A percentile compares a stretch with the other conserved stretches of the same genome.
Evolutionary conservation across 148 eudicot genomes (phyloP).

Genomic region (Camellia sinensis): DNA sequence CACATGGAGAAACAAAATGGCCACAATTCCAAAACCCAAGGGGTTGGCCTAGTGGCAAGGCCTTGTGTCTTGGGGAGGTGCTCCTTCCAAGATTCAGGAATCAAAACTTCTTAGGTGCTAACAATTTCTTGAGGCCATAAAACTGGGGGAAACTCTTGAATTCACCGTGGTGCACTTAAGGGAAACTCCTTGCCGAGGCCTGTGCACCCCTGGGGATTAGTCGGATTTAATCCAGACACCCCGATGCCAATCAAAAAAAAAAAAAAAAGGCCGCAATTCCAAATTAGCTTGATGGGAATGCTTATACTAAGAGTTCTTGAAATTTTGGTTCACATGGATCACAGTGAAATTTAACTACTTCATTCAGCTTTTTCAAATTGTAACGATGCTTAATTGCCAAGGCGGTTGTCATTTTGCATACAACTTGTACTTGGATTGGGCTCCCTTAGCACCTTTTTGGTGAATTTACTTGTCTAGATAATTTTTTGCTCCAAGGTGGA

Average conservation of each 20-base stretch:
- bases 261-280: not conserved
- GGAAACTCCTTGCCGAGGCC: no score
- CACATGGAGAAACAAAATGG: not conserved
- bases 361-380: not conserved
- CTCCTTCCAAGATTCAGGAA: no score
- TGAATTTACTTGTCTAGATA: not conserved
- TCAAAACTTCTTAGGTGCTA: no score
- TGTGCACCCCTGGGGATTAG: no score
- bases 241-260: no score
- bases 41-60: no score
- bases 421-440: not conserved
- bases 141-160: no score
- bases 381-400: not conserved
- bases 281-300: not conserved
- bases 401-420: not conserved
- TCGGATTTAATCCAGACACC: no score
- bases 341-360: not conserved
- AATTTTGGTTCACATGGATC: not conserved
- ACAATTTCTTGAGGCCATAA: no score
- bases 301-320: not conserved
- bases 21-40: not conserved
- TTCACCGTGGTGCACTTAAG: no score
- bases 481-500: not conserved
- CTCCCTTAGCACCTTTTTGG: not conserved
- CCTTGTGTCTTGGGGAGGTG: no score